Evolutionary conservation across 305 asterid genomes (phyloP), one percentile per base, ranked within the genome.

Genomic region (Solanum hybrid): DNA sequence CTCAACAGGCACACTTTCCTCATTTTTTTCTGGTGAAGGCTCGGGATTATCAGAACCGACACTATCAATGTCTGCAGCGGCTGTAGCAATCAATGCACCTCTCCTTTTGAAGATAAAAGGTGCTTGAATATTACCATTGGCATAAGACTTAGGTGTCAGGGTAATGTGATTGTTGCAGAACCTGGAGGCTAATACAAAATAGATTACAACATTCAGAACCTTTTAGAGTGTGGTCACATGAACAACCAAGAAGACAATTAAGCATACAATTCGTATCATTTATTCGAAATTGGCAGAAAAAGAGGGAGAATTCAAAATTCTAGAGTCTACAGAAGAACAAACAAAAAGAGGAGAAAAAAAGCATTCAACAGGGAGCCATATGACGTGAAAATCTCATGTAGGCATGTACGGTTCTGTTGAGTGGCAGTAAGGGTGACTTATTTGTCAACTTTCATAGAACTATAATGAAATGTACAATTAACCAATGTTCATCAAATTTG

Each of bases 1-100:
- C 91, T 95, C 94, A 89, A 94, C 88, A 4, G 95, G 80, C 22
- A 92, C 92, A 79, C 89, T 95, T 85, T 89, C 92, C 89, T 91
- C 93, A 8, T 35, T 73, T 22, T 42, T 86, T 28, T 89, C 91
- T 22, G 91, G 82, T 29, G 91, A 28, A 29, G 86, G 77, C 85
- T 89, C 89, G 35, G 96, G 91, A 90, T n/a, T 83, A 46, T 83
- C 88, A n/a, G 37, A 28, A 36, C 89, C 73, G 14, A 83, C 89
- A 75, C 89, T n/a, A 89, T 89, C 90, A 26, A 89, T 31, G 16
- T 89, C 90, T 1, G 89, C 69, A 28, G 91, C 40, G 1, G 91
- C 89, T 74, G 61, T 86, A 18, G 83, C 69, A 4, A 86, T 80
- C 87, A 86, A 39, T 18, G 86, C 80, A 36, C 61, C 81, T 86